phyloP scores from a whole-genome alignment of 2,329 filamentous ascomycete genomes.

The Aphanocladium album region DNA sequence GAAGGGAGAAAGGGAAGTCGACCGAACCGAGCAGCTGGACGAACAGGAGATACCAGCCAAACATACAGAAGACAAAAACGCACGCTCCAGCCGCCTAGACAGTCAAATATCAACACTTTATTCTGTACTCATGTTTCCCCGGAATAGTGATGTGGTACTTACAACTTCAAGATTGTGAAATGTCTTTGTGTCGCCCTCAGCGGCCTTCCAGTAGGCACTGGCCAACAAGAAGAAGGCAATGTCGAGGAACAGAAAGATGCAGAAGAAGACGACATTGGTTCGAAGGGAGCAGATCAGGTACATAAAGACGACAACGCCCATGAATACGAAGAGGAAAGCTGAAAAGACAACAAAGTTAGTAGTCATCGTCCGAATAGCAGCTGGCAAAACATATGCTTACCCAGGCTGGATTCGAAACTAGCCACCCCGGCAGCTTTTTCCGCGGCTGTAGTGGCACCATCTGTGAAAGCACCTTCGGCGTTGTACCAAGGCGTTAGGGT shows the following conservation, averaged over 20 bases:
- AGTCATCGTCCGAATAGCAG: background rate
- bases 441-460: constrained; percentile 6
- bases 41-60: constrained; percentile 10
- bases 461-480: constrained; percentile 2
- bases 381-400: constrained; percentile 25
- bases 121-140: background rate
- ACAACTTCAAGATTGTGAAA: background rate
- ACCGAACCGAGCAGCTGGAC: constrained; percentile 6
- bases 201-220: constrained; percentile 45
- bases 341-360: background rate
- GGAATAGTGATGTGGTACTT: background rate
- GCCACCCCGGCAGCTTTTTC: constrained; percentile 4
- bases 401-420: constrained; percentile 46
- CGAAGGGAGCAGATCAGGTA: constrained; percentile 62
- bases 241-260: constrained; percentile 58
- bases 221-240: constrained; percentile 52
- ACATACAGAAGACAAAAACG: constrained; percentile 10
- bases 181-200: background rate
- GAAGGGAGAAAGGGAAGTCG: constrained; percentile 4
- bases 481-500: constrained; percentile 6
- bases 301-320: constrained; percentile 57
- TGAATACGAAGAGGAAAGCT: constrained; percentile 55
- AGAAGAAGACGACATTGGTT: constrained; percentile 61
- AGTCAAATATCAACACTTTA: background rate
- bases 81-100: background rate